phyloP scores from a whole-genome alignment of 139 green algal genomes.

The Diplosphaera chodatii region DNA sequence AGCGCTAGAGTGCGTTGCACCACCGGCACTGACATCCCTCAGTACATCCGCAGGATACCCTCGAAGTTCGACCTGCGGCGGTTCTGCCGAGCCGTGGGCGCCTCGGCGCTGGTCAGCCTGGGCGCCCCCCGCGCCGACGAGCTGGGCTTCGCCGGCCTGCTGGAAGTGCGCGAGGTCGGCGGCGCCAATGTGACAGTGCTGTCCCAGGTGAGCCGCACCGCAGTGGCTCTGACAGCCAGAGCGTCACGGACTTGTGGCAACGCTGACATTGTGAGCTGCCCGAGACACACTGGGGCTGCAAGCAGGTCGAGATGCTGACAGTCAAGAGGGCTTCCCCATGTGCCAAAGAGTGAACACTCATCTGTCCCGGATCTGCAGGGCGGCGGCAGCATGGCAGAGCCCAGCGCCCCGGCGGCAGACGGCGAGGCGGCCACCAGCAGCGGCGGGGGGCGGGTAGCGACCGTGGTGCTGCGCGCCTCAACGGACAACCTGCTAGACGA shows the following conservation, averaged over 20 bases:
- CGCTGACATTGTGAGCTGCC: too few relatives aligned
- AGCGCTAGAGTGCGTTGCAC: too few relatives aligned
- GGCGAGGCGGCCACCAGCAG: background rate
- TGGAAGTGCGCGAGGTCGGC: conserved; percentile 79
- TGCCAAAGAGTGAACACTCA: too few relatives aligned
- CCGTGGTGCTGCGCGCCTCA: conserved; percentile 84
- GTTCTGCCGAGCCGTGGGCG: conserved; percentile 80
- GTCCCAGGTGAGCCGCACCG: conserved; percentile 44
- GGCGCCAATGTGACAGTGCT: conserved; percentile 75
- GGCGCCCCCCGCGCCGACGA: conserved; percentile 59
- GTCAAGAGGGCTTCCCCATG: too few relatives aligned
- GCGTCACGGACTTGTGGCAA: too few relatives aligned
- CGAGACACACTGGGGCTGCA: too few relatives aligned
- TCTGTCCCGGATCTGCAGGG: background rate
- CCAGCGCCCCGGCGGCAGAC: background rate
- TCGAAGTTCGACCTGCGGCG: conserved; percentile 97
- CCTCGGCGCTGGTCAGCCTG: conserved; percentile 70
- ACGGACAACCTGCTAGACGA: conserved; percentile 92
- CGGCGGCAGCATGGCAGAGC: background rate
- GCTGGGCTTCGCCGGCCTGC: conserved; percentile 66
- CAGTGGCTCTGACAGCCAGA: too few relatives aligned
- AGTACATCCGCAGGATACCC: conserved; percentile 62
- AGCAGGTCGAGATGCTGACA: too few relatives aligned
- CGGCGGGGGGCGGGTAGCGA: conserved; percentile 52
- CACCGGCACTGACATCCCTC: too few relatives aligned